Conservation (phyloP, 139 green algal species). For the Picochlorum sp. region DNA sequence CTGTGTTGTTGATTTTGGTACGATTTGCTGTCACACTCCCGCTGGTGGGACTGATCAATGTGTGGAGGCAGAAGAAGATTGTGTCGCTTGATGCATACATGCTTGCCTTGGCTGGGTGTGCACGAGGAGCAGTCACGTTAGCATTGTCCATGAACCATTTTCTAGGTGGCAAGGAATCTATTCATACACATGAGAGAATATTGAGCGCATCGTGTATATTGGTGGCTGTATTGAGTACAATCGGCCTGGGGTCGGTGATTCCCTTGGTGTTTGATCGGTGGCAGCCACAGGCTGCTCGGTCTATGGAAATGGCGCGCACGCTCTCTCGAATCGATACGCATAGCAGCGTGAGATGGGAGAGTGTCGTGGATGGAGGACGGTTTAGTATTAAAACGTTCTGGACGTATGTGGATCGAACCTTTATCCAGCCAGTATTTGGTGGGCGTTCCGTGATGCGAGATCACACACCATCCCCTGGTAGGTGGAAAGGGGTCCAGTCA, state of each 20-base stretch:
- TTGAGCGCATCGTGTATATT: conserved; percentile 3
- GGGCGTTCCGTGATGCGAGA: background rate
- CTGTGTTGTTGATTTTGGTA: background rate
- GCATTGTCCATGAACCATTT: conserved; percentile 13
- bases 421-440: background rate
- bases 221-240: background rate
- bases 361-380: too few relatives aligned
- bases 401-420: background rate
- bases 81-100: background rate
- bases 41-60: background rate
- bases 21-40: conserved; percentile 1
- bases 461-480: background rate
- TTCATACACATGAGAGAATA: background rate
- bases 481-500: background rate
- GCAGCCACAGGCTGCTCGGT: background rate
- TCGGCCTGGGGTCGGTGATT: background rate
- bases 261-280: background rate
- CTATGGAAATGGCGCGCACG: background rate
- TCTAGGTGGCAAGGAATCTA: conserved; percentile 1
- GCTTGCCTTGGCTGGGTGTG: conserved; percentile 1
- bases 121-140: conserved; percentile 4
- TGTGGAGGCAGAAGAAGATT: background rate
- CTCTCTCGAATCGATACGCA: background rate
- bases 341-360: too few relatives aligned
- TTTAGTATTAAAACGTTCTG: background rate